Conservation (phyloP, 768 basidiomycete species). For the Nevesoporus exiguus region DNA sequence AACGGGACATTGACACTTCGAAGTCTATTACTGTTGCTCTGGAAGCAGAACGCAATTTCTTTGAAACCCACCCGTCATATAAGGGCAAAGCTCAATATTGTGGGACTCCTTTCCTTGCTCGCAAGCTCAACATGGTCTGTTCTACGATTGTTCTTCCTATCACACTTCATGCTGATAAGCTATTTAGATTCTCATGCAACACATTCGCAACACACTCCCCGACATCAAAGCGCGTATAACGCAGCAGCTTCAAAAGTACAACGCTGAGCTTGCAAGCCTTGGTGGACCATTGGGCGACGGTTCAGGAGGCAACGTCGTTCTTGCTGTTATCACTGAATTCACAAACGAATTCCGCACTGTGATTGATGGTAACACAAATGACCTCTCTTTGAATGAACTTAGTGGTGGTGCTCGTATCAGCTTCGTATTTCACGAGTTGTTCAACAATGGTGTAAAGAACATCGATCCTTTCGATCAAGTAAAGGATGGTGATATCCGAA, state of each 20-base stretch:
- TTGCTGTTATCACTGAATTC: slow-evolving; percentile 98
- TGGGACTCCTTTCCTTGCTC: slow-evolving; percentile 93
- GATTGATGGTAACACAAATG: slow-evolving; percentile 97
- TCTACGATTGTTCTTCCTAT: neutral
- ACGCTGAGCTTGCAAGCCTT: slow-evolving; percentile 73
- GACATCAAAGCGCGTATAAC: slow-evolving; percentile 96
- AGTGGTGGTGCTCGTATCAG: slow-evolving; percentile 99
- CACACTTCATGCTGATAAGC: neutral
- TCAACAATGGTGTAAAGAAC: slow-evolving; percentile 91
- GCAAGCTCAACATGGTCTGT: slow-evolving; percentile 89
- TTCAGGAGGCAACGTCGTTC: slow-evolving; percentile 86
- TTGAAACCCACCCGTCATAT: slow-evolving; percentile 92
- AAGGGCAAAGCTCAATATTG: slow-evolving; percentile 94
- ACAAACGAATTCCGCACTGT: slow-evolving; percentile 94
- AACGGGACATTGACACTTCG: slow-evolving; percentile 89
- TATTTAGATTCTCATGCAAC: slow-evolving; percentile 93
- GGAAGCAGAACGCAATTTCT: slow-evolving; percentile 88
- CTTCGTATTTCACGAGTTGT: slow-evolving; percentile 98
- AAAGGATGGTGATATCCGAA: slow-evolving; percentile 97
- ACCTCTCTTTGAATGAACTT: slow-evolving; percentile 90
- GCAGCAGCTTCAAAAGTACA: slow-evolving; percentile 87
- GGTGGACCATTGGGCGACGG: slow-evolving; percentile 86
- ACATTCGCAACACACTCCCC: slow-evolving; percentile 95
- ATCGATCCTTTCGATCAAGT: slow-evolving; percentile 99
- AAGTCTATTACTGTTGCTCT: slow-evolving; percentile 85